Evolutionary conservation across 2,329 filamentous ascomycete species (phyloP).

Genomic region (Arthrobotrys conoides): DNA sequence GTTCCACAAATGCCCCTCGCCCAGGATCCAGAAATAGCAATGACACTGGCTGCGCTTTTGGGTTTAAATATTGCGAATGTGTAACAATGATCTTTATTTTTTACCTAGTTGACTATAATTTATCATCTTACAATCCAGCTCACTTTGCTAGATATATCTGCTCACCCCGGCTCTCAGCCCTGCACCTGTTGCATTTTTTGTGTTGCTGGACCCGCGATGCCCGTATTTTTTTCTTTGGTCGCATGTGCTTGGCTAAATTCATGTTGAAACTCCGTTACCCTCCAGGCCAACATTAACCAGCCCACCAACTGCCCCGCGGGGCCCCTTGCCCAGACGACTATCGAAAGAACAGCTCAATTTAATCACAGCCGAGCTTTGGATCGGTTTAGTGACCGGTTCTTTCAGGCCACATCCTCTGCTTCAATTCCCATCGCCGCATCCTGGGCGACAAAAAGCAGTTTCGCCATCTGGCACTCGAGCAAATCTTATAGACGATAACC

Average conservation of each 20-base stretch:
- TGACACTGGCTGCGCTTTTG: too few species aligned
- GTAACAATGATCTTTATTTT: too few species aligned
- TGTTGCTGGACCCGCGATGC: slow-evolving; percentile 10
- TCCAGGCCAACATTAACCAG: not conserved
- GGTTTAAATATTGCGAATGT: too few species aligned
- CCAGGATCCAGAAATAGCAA: too few species aligned
- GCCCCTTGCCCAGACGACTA: slow-evolving; percentile 12
- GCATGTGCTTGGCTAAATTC: slow-evolving; percentile 19
- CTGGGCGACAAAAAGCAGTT: not conserved
- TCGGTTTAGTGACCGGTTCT: not conserved
- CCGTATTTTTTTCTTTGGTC: slow-evolving; percentile 28
- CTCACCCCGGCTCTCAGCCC: not conserved
- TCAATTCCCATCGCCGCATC: not conserved
- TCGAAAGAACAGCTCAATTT: not conserved
- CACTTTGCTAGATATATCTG: not conserved
- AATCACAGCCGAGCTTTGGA: not conserved
- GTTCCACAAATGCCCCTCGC: not conserved
- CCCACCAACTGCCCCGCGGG: slow-evolving; percentile 26
- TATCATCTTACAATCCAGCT: too few species aligned
- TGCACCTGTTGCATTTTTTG: slow-evolving; percentile 12
- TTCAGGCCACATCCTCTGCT: not conserved
- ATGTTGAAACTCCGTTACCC: not conserved
- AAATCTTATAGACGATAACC: slow-evolving; percentile 1
- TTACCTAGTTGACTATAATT: too few species aligned
- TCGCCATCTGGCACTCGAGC: not conserved